Conservation (phyloP, 1,284 basidiomycete species). For the Melampsora larici-populina region DNA sequence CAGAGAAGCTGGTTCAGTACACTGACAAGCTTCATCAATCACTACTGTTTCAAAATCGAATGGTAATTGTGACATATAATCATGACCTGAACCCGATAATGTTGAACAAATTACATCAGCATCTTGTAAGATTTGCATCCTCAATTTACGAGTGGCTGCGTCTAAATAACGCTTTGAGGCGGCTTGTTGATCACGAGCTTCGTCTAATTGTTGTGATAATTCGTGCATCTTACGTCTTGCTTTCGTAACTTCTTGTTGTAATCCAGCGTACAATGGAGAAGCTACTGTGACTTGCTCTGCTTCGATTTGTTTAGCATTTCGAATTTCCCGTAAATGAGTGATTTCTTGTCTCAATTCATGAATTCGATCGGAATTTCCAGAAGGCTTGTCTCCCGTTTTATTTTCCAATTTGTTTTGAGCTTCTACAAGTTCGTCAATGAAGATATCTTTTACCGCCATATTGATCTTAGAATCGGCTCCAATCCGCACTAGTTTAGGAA, state of each 20-base stretch:
- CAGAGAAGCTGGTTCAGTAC: constrained; percentile 91
- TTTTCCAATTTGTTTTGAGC: constrained; percentile 56
- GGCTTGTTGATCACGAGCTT: constrained; percentile 74
- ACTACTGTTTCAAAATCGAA: constrained; percentile 93
- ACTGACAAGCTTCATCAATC: constrained; percentile 97
- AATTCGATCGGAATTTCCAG: constrained; percentile 57
- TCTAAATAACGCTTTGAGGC: constrained; percentile 70
- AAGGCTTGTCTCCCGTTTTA: constrained; percentile 44
- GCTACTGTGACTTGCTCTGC: constrained; percentile 53
- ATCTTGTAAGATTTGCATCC: constrained; percentile 72
- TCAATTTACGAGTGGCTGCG: constrained; percentile 68
- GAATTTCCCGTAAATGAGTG: constrained; percentile 64
- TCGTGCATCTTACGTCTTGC: constrained; percentile 64
- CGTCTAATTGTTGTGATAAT: constrained; percentile 69
- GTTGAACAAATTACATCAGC: constrained; percentile 94
- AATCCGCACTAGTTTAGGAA: constrained; percentile 80
- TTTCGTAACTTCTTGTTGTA: constrained; percentile 60
- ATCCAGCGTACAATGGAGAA: constrained; percentile 57
- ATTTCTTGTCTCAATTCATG: constrained; percentile 64
- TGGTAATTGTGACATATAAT: constrained; percentile 65
- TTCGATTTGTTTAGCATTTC: constrained; percentile 66
- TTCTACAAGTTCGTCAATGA: constrained; percentile 80
- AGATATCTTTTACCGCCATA: constrained; percentile 76
- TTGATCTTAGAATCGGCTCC: constrained; percentile 78
- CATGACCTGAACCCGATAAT: constrained; percentile 86